Evolutionary conservation across 2,329 filamentous ascomycete species (phyloP).

Genomic region (Escovopsis sp.): DNA sequence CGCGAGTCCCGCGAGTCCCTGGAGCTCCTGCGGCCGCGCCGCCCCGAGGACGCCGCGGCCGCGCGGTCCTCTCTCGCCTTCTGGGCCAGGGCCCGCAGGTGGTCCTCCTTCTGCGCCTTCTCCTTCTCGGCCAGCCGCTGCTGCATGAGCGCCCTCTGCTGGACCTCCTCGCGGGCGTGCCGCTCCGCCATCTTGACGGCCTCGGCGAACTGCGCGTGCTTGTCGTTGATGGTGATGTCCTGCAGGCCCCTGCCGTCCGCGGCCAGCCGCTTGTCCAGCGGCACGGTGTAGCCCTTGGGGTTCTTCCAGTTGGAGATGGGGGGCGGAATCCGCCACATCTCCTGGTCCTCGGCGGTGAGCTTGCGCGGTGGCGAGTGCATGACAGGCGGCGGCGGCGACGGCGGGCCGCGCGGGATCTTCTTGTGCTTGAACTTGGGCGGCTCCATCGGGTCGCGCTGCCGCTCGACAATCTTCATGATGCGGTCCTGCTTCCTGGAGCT

Average conservation of each 20-base stretch:
- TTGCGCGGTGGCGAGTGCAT: slow-evolving; percentile 93
- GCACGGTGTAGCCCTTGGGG: slow-evolving; percentile 92
- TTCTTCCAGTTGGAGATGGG: slow-evolving; percentile 99
- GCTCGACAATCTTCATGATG: slow-evolving; percentile 96
- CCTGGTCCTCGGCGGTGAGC: slow-evolving; percentile 90
- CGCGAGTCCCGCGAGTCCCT: slow-evolving; percentile 19
- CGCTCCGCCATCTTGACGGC: slow-evolving; percentile 87
- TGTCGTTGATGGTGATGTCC: slow-evolving; percentile 94
- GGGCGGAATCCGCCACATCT: slow-evolving; percentile 80
- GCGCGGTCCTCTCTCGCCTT: slow-evolving; percentile 77
- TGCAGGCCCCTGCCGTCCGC: slow-evolving; percentile 85
- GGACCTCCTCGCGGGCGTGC: slow-evolving; percentile 89
- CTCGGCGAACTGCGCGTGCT: slow-evolving; percentile 92
- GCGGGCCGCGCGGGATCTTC: slow-evolving; percentile 87
- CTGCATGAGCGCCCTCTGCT: slow-evolving; percentile 86
- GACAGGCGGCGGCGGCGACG: slow-evolving; percentile 81
- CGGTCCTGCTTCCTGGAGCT: slow-evolving; percentile 77
- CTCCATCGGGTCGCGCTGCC: slow-evolving; percentile 88
- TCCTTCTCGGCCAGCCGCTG: slow-evolving; percentile 94
- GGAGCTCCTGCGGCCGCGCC: slow-evolving; percentile 17
- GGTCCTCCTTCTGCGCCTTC: slow-evolving; percentile 85
- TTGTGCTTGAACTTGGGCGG: slow-evolving; percentile 98
- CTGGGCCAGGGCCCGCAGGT: slow-evolving; percentile 73
- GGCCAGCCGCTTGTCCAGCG: slow-evolving; percentile 85
- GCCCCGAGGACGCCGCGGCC: slow-evolving; percentile 30